Evolutionary conservation across 768 basidiomycete species (phyloP), one percentile per base, ranked within the genome.

Genomic region (Lyophyllum decastes): DNA sequence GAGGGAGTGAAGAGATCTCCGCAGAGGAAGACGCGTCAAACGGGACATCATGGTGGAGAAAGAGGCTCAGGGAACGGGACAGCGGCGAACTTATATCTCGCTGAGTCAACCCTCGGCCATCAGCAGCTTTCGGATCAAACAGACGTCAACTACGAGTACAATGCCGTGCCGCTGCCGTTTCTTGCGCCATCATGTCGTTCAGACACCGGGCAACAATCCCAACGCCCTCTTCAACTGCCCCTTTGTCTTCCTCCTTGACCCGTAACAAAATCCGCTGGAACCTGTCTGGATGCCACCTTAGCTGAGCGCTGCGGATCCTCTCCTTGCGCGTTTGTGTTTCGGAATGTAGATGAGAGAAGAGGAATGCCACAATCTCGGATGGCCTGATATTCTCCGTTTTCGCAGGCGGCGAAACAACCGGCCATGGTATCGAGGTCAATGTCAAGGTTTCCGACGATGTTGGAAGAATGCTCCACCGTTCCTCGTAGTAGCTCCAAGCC

Each of bases 241-340:
- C 73, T 64, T 66, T 82, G 35, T 92, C 88, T 48, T 73, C 72
- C 35, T 79, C 80, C 3, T 64, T 67, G 2, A 91, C 83, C 64
- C 83, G 77, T 14, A 64, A 68, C 52, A 88, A 68, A 43, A 88
- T 59, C 38, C 87, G 74, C 55, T 81, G 72, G 73, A 92, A 92
- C 45, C 89, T 75, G 70, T 93, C 91, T 2, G 91, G 92, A 66
- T 94, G 91, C 90, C 90, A 92, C 43, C 88, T 78, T 21, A 89
- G 80, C 69, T 89, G 79, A 0, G 88, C 89, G 25, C 70, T 76
- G 46, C 84, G 81, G 58, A 91, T 80, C 57, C 88, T 78, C 54
- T 91, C 88, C 68, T 84, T 89, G 60, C 77, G 78, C 35, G 85
- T 75, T 60, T 82, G 78, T 9, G 73, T 75, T 56, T 73, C 71